phyloP scores from a whole-genome alignment of 2,329 filamentous ascomycete species.

The Epicoccum nigrum region DNA sequence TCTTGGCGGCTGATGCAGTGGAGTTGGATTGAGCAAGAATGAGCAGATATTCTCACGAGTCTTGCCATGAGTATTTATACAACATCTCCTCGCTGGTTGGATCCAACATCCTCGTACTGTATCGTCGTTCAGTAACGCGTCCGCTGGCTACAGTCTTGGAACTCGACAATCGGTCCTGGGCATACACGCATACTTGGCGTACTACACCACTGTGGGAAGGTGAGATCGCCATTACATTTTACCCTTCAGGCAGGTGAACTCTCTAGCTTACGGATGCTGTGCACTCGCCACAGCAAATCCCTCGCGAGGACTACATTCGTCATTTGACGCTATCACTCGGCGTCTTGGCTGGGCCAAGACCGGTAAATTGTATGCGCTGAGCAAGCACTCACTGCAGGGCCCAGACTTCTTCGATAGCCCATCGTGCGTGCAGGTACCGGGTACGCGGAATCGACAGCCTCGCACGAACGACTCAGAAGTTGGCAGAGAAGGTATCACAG shows the following conservation, averaged over 20 bases:
- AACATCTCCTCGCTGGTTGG: constrained; percentile 3
- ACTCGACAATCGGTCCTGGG: constrained; percentile 15
- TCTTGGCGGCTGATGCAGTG: constrained; percentile 25
- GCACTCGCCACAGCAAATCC: constrained; percentile 16
- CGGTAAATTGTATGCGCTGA: constrained; percentile 3
- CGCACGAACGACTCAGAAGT: too few species aligned
- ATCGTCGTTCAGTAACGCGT: constrained; percentile 11
- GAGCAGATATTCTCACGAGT: constrained; percentile 22
- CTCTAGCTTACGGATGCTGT: constrained; percentile 14
- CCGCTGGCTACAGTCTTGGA: constrained; percentile 15
- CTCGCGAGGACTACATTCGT: constrained; percentile 7
- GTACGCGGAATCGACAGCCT: neutral
- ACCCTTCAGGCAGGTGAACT: constrained; percentile 17
- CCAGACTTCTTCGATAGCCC: constrained; percentile 17
- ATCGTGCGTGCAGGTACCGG: constrained; percentile 6
- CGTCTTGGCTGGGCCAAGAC: constrained; percentile 18
- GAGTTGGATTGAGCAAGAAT: constrained; percentile 32
- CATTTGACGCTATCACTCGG: constrained; percentile 19
- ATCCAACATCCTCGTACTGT: neutral
- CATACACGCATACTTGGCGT: constrained; percentile 9
- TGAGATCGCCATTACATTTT: constrained; percentile 10
- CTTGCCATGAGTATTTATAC: constrained; percentile 25
- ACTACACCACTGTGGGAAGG: constrained; percentile 16
- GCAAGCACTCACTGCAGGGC: constrained; percentile 18
- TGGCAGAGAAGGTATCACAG: too few species aligned